Evolutionary conservation across 345 rosid genomes (phyloP).

Genomic region (Arabis hirsuta): DNA sequence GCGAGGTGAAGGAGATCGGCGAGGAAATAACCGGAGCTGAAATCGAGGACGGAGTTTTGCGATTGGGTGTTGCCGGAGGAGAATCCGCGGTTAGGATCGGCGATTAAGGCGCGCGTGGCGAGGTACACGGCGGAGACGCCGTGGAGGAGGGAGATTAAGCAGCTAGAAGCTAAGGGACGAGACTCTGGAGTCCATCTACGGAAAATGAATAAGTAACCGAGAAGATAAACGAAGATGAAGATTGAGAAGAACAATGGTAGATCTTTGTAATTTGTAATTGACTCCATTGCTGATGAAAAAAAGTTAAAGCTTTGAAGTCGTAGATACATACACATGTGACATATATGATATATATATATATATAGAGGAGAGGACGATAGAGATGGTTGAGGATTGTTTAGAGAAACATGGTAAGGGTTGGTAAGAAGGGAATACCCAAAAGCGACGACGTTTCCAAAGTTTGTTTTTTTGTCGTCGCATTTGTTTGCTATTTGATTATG

Average conservation of each 20-base stretch:
- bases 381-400: conserved; percentile 42
- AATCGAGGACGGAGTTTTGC: conserved; percentile 68
- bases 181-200: conserved; percentile 29
- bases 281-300: conserved; percentile 24
- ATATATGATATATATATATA: not conserved
- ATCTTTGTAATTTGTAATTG: conserved; percentile 1
- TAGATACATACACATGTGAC: not conserved
- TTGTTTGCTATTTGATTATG: too few species aligned
- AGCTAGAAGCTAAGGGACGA: conserved; percentile 48
- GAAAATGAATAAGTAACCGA: conserved; percentile 36
- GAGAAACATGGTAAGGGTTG: conserved; percentile 26
- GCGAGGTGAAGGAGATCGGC: conserved; percentile 78
- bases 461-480: too few species aligned
- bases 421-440: not conserved
- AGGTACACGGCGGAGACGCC: conserved; percentile 35
- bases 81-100: conserved; percentile 32
- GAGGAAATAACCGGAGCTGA: conserved; percentile 73
- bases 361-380: not conserved
- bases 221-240: conserved; percentile 37
- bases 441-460: conserved; percentile 28
- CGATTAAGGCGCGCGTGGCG: conserved; percentile 20
- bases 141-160: conserved; percentile 39
- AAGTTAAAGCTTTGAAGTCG: not conserved
- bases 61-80: conserved; percentile 47
- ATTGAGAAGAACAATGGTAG: conserved; percentile 36